Conservation (phyloP, 2,329 filamentous ascomycete genomes). For the Colletotrichum sp. region DNA sequence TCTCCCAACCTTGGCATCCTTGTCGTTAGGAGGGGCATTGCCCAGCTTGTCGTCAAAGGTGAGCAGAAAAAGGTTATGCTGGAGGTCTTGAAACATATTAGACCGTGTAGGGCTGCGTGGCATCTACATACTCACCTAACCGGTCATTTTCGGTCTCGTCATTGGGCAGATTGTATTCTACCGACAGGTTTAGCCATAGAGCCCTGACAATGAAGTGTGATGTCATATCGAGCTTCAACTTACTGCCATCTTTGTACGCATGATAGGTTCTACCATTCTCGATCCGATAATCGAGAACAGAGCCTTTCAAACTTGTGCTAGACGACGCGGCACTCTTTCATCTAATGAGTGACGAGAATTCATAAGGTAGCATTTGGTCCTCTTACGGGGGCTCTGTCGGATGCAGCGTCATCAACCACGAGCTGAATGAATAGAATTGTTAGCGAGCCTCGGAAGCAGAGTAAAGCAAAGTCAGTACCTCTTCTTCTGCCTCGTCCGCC, state of each 20-base stretch:
- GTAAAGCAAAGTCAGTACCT: not conserved
- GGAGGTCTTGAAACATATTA: slow-evolving; percentile 29
- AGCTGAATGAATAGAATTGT: not conserved
- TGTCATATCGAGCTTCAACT: not conserved
- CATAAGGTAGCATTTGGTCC: no score
- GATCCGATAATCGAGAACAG: not conserved
- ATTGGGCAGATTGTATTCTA: not conserved
- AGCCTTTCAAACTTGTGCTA: not conserved
- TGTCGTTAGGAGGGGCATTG: slow-evolving; percentile 26
- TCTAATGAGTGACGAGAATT: not conserved
- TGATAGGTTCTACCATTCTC: not conserved
- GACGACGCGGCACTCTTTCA: not conserved
- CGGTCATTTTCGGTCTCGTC: not conserved
- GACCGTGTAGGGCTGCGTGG: not conserved
- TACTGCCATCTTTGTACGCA: slow-evolving; percentile 1
- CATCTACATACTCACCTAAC: not conserved
- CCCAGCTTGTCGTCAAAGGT: slow-evolving; percentile 35
- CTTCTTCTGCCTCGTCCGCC: not conserved
- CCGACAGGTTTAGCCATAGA: not conserved
- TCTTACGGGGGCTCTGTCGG: not conserved
- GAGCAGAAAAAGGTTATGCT: slow-evolving; percentile 37
- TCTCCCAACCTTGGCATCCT: slow-evolving; percentile 24
- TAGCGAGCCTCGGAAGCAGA: not conserved
- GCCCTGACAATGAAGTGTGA: not conserved
- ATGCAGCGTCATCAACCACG: not conserved